phyloP scores from a whole-genome alignment of 2,329 filamentous ascomycete species.

The Apiospora hydei region DNA sequence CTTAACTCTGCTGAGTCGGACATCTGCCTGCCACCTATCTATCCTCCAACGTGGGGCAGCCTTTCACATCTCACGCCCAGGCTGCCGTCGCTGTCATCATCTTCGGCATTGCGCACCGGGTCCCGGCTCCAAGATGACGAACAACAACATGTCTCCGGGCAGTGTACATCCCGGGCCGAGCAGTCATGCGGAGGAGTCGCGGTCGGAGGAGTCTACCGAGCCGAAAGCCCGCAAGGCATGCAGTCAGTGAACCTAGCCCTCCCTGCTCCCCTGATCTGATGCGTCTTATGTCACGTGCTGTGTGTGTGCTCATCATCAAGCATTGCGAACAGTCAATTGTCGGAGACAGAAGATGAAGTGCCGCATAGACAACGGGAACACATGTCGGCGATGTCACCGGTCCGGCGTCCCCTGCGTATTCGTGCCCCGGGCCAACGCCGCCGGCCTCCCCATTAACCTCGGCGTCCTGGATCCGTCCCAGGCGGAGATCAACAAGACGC shows the following conservation, averaged over 20 bases:
- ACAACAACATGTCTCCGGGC: conserved; percentile 2
- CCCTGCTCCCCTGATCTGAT: background rate
- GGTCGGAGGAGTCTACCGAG: conserved; percentile 29
- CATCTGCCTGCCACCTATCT: background rate
- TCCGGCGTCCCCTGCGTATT: conserved; percentile 48
- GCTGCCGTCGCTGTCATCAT: background rate
- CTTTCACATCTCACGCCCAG: background rate
- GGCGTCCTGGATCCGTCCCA: conserved; percentile 28
- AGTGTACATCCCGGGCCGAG: background rate
- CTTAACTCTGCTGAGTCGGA: background rate
- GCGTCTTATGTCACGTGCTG: conserved; percentile 23
- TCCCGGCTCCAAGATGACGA: background rate
- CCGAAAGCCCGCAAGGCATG: conserved; percentile 43
- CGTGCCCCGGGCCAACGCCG: conserved; percentile 49
- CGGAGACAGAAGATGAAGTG: conserved; percentile 47
- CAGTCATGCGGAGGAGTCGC: conserved; percentile 26
- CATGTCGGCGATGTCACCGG: conserved; percentile 44
- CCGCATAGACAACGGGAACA: conserved; percentile 43
- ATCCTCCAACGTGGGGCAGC: background rate
- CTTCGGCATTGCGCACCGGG: background rate
- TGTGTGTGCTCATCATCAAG: conserved; percentile 15
- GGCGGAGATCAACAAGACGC: conserved; percentile 31
- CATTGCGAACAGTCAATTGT: conserved; percentile 36
- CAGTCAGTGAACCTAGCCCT: conserved; percentile 33
- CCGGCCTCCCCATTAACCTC: conserved; percentile 26